These are phyloP conservation scores for Russula vinacea DNA, from an alignment of 768 basidiomycete species.

Conservation along the genomic window DNA sequence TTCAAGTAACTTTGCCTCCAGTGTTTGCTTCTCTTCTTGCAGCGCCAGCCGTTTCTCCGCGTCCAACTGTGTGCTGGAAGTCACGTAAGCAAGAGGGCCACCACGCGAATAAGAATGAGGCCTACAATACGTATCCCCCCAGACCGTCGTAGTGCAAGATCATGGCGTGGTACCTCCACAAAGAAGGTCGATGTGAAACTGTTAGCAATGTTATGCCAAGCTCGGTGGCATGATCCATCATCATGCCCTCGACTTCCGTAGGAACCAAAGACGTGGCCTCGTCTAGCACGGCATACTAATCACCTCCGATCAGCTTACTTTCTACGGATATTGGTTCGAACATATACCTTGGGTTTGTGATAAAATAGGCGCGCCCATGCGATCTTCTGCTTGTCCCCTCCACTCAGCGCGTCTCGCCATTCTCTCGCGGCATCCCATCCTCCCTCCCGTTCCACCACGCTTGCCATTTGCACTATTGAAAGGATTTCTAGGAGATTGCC, in stretches of 20 bases:
- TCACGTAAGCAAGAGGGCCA: constrained; percentile 4
- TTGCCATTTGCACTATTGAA: constrained; percentile 75
- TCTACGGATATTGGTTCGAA: constrained; percentile 2
- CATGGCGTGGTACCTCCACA: constrained; percentile 90
- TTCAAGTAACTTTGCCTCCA: constrained; percentile 83
- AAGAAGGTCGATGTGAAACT: constrained; percentile 89
- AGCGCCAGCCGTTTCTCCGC: constrained; percentile 85
- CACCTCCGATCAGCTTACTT: constrained; percentile 16
- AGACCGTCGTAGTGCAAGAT: constrained; percentile 92
- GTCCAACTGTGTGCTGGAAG: constrained; percentile 74
- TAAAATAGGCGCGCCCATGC: constrained; percentile 98
- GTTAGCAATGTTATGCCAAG: constrained; percentile 91
- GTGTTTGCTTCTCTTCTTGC: constrained; percentile 89
- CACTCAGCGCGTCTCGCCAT: constrained; percentile 91
- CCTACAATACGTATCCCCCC: constrained; percentile 93
- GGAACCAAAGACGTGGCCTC: constrained; percentile 96
- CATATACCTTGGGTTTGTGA: constrained; percentile 78
- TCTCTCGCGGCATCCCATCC: constrained; percentile 89
- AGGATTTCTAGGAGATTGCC: constrained; percentile 68
- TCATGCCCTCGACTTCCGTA: constrained; percentile 83
- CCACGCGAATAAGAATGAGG: constrained; percentile 23
- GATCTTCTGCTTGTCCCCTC: constrained; percentile 95
- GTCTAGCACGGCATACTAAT: constrained; percentile 90
- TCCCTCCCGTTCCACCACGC: constrained; percentile 90
- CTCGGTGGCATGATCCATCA: constrained; percentile 90